These are phyloP conservation scores for Stephanodiscus minutulus DNA, from an alignment of 108 stramenopile genomes.

Conservation along the genomic window DNA sequence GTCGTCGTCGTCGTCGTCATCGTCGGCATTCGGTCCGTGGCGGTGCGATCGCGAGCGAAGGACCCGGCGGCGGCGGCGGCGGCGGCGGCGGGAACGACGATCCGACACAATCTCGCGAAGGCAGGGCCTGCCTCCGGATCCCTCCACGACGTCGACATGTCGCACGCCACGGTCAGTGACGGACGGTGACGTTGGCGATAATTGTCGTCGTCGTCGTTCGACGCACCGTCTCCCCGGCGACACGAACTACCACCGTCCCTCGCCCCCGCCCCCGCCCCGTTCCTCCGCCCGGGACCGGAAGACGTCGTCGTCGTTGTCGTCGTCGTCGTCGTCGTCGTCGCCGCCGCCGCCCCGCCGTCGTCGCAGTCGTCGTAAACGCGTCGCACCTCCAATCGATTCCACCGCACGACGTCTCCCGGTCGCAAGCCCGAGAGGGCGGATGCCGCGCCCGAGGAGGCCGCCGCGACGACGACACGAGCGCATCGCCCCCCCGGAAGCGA, in stretches of 20 bases:
- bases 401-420: constrained; percentile 44
- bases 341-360: not conserved
- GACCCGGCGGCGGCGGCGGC: not conserved
- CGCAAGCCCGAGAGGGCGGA: constrained; percentile 15
- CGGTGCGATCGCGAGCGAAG: not conserved
- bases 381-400: constrained; percentile 41
- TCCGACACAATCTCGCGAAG: constrained; percentile 34
- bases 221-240: not conserved
- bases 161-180: constrained; percentile 30
- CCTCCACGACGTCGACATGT: constrained; percentile 38
- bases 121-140: constrained; percentile 24
- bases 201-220: not conserved
- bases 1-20: too few species aligned
- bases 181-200: not conserved
- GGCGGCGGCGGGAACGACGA: constrained; percentile 13
- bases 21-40: too few species aligned
- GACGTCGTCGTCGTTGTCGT: not conserved
- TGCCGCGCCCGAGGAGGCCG: not conserved
- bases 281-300: not conserved
- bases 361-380: constrained; percentile 10
- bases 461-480: constrained; percentile 22
- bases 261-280: not conserved
- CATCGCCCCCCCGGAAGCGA: constrained; percentile 32
- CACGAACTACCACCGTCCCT: not conserved
- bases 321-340: not conserved